Evolutionary conservation across 306 rosid species (phyloP), one percentile per base, ranked within the genome.

Genomic region (Senna tora): DNA sequence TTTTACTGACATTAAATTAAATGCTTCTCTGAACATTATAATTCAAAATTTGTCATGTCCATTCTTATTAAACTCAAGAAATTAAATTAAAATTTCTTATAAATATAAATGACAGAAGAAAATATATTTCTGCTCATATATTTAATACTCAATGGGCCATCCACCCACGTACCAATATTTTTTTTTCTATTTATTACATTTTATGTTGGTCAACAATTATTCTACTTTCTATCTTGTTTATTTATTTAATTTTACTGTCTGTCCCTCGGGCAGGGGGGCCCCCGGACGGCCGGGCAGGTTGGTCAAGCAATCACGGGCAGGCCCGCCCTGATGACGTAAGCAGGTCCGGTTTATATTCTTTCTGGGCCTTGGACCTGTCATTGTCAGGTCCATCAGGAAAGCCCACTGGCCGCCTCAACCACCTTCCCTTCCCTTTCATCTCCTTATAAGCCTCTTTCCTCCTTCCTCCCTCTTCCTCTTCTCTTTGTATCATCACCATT

Each of bases 351-450:
- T 77, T 42, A 81, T 60, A 82, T 74, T 85, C 77, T 83, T 86
- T 78, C 80, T 86, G 90, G 94, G 90, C 96, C 88, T 81, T 60
- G 79, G 82, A 89, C 79, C 65, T 57, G 86, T 87, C 90, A 5
- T 70, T 51, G 74, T 87, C 90, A 73, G 80, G 90, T 78, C 92
- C 90, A 81, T 52, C 34, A 65, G 47, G 47, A 79, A 65, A 84
- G 91, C 96, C 96, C 98, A 90, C 69, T 77, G 56, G 22, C 81
- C 67, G 67, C 47, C 67, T 53, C 78, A 54, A 54, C 50, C 51
- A 78, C 64, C 71, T 43, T 72, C 56, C 47, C 42, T 5, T 76
- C 30, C n/a, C n/a, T n/a, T n/a, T n/a, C n/a, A n/a, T n/a, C n/a
- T n/a, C n/a, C n/a, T n/a, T n/a, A n/a, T n/a, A n/a, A n/a, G n/a